Base-by-base conservation (phyloP, 2,329 filamentous ascomycete genomes). In the Fonsecaea multimorphosa region DNA sequence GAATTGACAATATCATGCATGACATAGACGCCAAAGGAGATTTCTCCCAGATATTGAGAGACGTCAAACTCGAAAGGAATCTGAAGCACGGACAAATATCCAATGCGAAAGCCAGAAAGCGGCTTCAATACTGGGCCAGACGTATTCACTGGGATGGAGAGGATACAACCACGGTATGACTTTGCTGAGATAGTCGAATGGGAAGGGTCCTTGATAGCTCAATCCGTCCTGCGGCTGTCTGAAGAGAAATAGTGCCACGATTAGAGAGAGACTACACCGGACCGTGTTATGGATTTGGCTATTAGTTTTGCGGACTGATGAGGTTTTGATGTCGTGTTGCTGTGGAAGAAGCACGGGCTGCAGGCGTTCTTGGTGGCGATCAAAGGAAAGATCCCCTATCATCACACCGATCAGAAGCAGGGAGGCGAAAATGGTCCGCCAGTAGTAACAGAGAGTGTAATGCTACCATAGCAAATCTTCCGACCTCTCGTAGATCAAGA, bases 21-120 rank as follows among this genome's bases (percentile, higher is more conserved):
- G 58, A 81, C 78, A 59, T 82, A 82, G 51, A 82, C 77, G 4
- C 79, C 78, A 68, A 79, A 82, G 1, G 79, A 81, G 55, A 82
- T 78, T 53, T 78, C 79, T 64, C 80, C 80, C 9, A 82, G 73
- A 64, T 82, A 82, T 60, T 80, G 79, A 14, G 79, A 80, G 14
- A 82, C 62, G 0, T 74, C 72, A 54, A 77, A 76, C n/a, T 75
- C 76, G 71, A 82, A 81, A 27, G 80, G 73, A 53, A 74, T 76
- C 65, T 82, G 79, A 44, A 82, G 74, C 11, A 75, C 74, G 16
- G 76, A 24, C 76, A 79, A 59, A 77, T 77, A 64, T 79, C 79
- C 66, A 81, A 78, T 58, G 75, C 75, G 62, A 75, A 77, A 40
- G 81, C 76, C 44, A 82, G 76, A 40, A 81, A n/a, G 76, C 68